These are phyloP conservation scores for Oryza rufipogon DNA, from an alignment of 176 grass and related monocot species.

Conservation along the genomic window DNA sequence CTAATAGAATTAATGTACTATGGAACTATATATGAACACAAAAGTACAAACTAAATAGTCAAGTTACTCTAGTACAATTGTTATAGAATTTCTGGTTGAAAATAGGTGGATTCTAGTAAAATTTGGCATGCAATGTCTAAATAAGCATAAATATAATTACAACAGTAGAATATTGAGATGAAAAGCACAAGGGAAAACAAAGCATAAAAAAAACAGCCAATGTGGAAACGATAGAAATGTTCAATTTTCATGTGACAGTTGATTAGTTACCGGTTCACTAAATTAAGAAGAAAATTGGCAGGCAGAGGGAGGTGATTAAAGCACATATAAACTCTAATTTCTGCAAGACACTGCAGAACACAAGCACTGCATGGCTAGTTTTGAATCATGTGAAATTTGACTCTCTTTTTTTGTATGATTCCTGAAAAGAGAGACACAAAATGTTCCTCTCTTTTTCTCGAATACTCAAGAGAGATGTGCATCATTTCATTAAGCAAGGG, in stretches of 20 bases:
- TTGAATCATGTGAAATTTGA: not conserved
- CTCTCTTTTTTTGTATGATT: not conserved
- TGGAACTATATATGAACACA: not conserved
- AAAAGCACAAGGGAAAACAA: not conserved
- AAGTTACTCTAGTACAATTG: conserved; percentile 1
- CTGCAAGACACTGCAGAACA: not conserved
- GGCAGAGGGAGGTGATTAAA: not conserved
- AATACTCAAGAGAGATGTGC: too few relatives aligned
- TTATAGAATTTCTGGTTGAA: not conserved
- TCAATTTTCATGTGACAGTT: not conserved
- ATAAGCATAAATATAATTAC: not conserved
- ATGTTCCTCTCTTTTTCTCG: not conserved
- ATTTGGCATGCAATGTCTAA: not conserved
- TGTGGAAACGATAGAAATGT: not conserved
- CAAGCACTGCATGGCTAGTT: not conserved
- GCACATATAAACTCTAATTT: not conserved
- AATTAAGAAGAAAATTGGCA: not conserved
- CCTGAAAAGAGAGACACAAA: not conserved
- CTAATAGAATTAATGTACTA: not conserved
- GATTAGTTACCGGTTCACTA: not conserved
- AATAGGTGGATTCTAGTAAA: conserved; percentile 9
- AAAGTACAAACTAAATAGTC: not conserved
- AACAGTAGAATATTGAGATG: not conserved
- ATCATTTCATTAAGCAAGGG: too few relatives aligned
- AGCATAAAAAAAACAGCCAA: not conserved